Evolutionary conservation across 2,329 filamentous ascomycete species (phyloP), one percentile per base, ranked within the genome.

Genomic region (Cordyceps tenuipes): DNA sequence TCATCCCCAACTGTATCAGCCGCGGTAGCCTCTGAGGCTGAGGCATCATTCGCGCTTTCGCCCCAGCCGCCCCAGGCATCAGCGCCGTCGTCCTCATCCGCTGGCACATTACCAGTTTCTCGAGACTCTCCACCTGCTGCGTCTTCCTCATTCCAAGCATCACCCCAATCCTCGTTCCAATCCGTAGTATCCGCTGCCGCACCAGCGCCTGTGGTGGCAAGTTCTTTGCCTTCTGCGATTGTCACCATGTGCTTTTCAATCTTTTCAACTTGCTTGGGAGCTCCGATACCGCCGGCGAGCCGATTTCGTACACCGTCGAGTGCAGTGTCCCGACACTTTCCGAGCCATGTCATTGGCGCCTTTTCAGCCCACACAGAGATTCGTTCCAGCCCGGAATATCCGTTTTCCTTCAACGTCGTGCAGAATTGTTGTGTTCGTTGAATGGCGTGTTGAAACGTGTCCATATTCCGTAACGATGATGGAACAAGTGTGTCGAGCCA

Each of bases 61-160:
- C 85, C 91, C 23, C 85, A 89, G 90, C 91, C 96, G 3, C 89
- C 91, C 89, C 91, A 95, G 29, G 90, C 89, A 64, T 91, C 88
- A 12, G 76, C 77, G 1, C 73, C 77, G 9, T 79, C 77, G 23
- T 79, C 76, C 48, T 76, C 73, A 13, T 64, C 61, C 5, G 50
- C 63, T 44, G 57, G 54, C 15, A 46, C 26, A 17, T 53, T 29
- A 3, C 62, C 57, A 34, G 63, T 62, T 13, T 64, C 66, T 5
- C 61, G 57, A 2, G 65, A 66, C 6, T 68, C 51, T 41, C 64
- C 64, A 17, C 49, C 64, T 62, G 41, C 59, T 15, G 76, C 76
- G 23, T 87, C 85, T 2, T 86, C 84, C 23, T 90, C 88, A 61
- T 87, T 85, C 91, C 92, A 97, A 13, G 83, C 87, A 49, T 85